Percentiles rank a stretch among this genome's conserved stretches.
Evolutionary conservation across 2,329 filamentous ascomycete genomes (phyloP).

Genomic region (Penicillium sp.): DNA sequence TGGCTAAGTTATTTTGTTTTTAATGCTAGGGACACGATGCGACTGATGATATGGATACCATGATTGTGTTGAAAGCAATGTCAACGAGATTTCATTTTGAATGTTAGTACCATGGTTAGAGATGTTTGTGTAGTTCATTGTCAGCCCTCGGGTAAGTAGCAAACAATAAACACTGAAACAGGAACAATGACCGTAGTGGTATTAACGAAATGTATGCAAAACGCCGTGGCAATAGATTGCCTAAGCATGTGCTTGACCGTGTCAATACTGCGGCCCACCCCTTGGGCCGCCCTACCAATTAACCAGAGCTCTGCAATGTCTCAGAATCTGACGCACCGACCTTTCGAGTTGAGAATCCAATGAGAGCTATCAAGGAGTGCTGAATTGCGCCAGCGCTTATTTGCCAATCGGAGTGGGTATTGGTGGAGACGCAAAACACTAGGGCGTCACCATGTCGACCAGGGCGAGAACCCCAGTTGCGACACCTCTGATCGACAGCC

Average conservation of each 20-base stretch:
- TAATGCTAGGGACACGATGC: conserved; percentile 25
- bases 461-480: conserved; percentile 13
- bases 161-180: not conserved
- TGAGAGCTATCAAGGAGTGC: conserved; percentile 6
- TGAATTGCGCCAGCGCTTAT: conserved; percentile 6
- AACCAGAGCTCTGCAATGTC: not conserved
- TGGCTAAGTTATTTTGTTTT: conserved; percentile 13
- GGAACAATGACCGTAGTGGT: not conserved
- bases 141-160: not conserved
- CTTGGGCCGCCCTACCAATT: not conserved
- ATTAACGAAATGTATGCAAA: not conserved
- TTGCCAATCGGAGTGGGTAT: conserved; percentile 20
- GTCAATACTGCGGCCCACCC: conserved; percentile 4
- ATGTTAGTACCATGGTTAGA: too few relatives aligned
- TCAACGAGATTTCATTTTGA: not conserved
- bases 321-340: not conserved
- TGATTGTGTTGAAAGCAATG: conserved; percentile 14
- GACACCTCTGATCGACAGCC: conserved; percentile 23
- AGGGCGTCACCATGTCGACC: conserved; percentile 36
- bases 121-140: not conserved
- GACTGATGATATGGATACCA: conserved; percentile 30
- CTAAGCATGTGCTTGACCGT: conserved; percentile 2
- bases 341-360: not conserved
- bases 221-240: not conserved
- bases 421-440: conserved; percentile 29